Base-by-base conservation (phyloP, 345 rosid species). In the Triadica sebifera region DNA sequence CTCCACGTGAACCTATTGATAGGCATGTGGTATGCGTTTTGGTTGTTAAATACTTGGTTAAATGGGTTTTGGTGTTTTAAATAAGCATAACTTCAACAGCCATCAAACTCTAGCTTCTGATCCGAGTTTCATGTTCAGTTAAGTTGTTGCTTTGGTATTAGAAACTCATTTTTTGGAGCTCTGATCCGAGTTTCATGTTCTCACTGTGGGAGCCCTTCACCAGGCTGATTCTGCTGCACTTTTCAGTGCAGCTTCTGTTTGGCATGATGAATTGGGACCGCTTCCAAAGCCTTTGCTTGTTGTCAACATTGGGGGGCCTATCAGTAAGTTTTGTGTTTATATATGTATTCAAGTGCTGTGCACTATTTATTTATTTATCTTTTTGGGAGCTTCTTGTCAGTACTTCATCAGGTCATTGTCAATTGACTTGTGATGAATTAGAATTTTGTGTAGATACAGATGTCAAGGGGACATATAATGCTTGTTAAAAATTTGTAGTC, bases 291-390 rank as follows among this genome's bases (percentile, higher is more conserved):
- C 82, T 43, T 43, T 79, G 79, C 79, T 79, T 47, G 58, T 79
- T 75, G 79, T 79, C 62, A 79, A 79, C 57, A 75, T 79, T 70
- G 82, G 82, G 57, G 82, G 82, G 47, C 82, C 82, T 60, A 75
- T 75, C n/a, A 34, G 82, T 79, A 66, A 69, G 51, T 50, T 59
- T 47, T 39, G 10, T 16, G 15, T 47, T 49, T 24, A 17, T 7
- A 22, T 12, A n/a, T 29, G 24, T n/a, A 45, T 29, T 34, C 6
- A 37, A 24, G 15, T 57, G 22, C 5, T 6, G 39, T 34, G 24
- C 34, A 29, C 34, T 1, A 29, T 29, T 29, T 29, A 29, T 29
- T 29, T 29, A 29, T 29, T 1, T 52, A 17, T 25, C 52, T 8
- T 16, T 19, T 12, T n/a, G n/a, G n/a, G n/a, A n/a, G n/a, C n/a